phyloP scores from a whole-genome alignment of 108 stramenopile species.

The Stephanodiscus triporus region DNA sequence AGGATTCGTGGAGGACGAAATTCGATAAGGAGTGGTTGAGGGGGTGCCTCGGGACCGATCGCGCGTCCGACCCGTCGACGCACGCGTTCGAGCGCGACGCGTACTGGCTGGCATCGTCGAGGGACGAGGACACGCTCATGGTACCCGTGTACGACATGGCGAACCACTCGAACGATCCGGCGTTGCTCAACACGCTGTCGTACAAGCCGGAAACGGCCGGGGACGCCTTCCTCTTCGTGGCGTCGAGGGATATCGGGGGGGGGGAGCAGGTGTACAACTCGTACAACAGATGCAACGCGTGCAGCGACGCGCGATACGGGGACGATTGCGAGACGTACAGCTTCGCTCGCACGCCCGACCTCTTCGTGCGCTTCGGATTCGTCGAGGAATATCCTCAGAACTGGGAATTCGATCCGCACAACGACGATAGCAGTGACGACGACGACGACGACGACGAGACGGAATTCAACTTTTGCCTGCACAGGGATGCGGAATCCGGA shows the following conservation, averaged over 20 bases:
- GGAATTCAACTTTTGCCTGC: constrained; percentile 34
- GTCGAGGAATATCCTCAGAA: constrained; percentile 42
- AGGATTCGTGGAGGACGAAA: constrained; percentile 22
- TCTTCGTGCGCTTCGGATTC: constrained; percentile 32
- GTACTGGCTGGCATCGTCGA: constrained; percentile 25
- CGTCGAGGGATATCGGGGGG: constrained; percentile 30
- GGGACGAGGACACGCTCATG: constrained; percentile 46
- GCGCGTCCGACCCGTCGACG: background rate
- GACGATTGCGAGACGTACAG: constrained; percentile 44
- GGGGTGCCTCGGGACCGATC: constrained; percentile 23
- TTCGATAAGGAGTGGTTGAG: constrained; percentile 13
- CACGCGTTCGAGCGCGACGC: constrained; percentile 15
- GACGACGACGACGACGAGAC: constrained; percentile 27
- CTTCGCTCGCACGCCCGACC: constrained; percentile 22
- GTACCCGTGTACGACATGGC: constrained; percentile 55
- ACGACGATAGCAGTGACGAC: constrained; percentile 10
- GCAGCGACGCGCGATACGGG: constrained; percentile 24
- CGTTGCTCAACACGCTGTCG: constrained; percentile 38
- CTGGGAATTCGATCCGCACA: constrained; percentile 44
- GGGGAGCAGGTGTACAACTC: constrained; percentile 53
- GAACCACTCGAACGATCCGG: constrained; percentile 51
- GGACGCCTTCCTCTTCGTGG: constrained; percentile 31
- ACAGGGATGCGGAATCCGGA: constrained; percentile 12
- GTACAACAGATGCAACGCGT: constrained; percentile 50
- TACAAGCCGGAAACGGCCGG: constrained; percentile 36